Evolutionary conservation across 164 flowering plant genomes (phyloP), one percentile per base, ranked within the genome.

Genomic region (Stephania yunnanensis): DNA sequence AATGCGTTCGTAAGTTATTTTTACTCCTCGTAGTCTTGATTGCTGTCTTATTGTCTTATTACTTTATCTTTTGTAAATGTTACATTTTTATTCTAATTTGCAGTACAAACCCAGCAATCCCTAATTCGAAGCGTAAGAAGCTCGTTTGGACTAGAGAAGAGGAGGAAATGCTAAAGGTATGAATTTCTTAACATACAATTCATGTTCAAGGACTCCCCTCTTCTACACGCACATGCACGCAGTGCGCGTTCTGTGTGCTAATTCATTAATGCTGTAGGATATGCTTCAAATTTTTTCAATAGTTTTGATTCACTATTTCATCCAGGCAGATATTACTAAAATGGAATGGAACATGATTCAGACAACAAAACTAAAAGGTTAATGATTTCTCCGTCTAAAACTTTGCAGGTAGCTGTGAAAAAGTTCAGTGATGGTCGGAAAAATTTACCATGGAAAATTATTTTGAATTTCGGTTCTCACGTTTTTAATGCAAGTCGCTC

Each of bases 131-230:
- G 81, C 85, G 90, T 8, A 83, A 73, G 72, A 83, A 77, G 69
- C 69, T 86, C 19, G 20, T 17, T 20, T 90, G 92, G 92, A 83
- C 80, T 50, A 36, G 46, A 48, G 86, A 84, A 68, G 94, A 90
- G 81, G 94, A 82, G 75, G 84, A 87, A 61, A 87, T 81, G 81
- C 80, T 89, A 19, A 81, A 74, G 92, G 90, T 89, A 79, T 70
- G 68, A 25, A 12, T 46, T 76, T 44, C 17, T 68, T 10, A 6
- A 11, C 61, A 25, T 42, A 13, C 20, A 7, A 5, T 77, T 73
- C n/a, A 7, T 55, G 36, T 68, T 29, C 11, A 1, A 58, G 10
- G 69, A 29, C 13, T 66, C 25, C 12, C 42, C 42, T 36, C 42
- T 36, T 36, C 42, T 36, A 36, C 42, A 36, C 42, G 4, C 42